These are phyloP conservation scores for Neospora caninum DNA, from an alignment of 169 alveolate genomes.

Conservation along the genomic window DNA sequence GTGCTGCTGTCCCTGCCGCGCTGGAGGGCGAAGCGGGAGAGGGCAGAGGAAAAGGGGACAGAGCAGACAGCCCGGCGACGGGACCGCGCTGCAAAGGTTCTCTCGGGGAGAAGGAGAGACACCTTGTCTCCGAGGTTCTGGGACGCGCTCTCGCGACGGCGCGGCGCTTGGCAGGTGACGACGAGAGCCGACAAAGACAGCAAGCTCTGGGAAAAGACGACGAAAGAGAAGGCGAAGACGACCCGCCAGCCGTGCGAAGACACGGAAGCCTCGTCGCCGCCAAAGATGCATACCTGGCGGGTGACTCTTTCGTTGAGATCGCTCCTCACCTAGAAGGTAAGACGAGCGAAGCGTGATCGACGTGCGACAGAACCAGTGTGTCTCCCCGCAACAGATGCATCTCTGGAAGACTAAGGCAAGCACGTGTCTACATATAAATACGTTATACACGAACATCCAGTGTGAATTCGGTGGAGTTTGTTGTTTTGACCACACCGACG, in stretches of 20 bases:
- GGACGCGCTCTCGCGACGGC: not conserved
- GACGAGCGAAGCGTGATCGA: not conserved
- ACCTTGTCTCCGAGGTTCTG: not conserved
- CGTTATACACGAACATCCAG: too few relatives aligned
- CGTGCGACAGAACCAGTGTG: too few relatives aligned
- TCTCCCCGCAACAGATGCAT: too few relatives aligned
- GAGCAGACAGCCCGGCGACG: too few relatives aligned
- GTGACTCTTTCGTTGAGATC: not conserved
- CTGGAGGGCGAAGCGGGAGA: not conserved
- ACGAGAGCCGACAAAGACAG: not conserved
- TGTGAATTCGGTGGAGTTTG: too few relatives aligned
- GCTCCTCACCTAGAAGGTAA: conserved; percentile 27
- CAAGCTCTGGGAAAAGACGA: not conserved
- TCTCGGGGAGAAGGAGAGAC: not conserved
- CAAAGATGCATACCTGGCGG: not conserved
- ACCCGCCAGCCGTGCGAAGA: not conserved
- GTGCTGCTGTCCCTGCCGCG: not conserved
- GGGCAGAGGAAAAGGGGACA: not conserved
- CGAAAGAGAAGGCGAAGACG: not conserved
- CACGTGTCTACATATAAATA: too few relatives aligned
- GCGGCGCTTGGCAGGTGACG: not conserved
- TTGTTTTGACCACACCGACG: too few relatives aligned
- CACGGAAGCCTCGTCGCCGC: not conserved
- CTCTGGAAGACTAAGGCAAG: too few relatives aligned
- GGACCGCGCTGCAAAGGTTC: not conserved